Evolutionary conservation across 768 basidiomycete species (phyloP).

Genomic region (Mycena maculata): DNA sequence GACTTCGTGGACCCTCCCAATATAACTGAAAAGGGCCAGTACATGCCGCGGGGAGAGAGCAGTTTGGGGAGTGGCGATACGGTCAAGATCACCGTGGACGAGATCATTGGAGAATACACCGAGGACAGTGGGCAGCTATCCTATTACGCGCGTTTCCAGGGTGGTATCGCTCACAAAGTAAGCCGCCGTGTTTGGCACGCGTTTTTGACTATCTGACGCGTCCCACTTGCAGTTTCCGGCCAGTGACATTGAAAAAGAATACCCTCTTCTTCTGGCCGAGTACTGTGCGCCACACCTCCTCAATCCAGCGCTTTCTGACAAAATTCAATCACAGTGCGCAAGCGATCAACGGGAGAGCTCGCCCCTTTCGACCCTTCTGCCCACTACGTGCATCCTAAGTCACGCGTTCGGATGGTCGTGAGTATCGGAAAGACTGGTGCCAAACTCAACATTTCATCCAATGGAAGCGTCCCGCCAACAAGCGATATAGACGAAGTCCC

Average conservation of each 20-base stretch:
- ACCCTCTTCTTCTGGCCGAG: conserved; percentile 60
- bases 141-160: conserved; percentile 70
- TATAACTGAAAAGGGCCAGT: conserved; percentile 21
- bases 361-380: conserved; percentile 71
- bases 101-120: conserved; percentile 70
- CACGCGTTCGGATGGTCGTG: conserved; percentile 59
- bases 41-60: conserved; percentile 16
- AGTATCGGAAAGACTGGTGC: conserved; percentile 44
- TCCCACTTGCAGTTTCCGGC: conserved; percentile 56
- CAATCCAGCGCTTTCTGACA: conserved; percentile 19
- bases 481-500: conserved; percentile 44
- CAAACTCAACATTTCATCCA: conserved; percentile 40
- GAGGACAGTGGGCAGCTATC: conserved; percentile 53
- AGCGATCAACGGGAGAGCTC: conserved; percentile 57
- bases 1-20: conserved; percentile 14
- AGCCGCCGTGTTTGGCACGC: conserved; percentile 38
- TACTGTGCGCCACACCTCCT: conserved; percentile 60
- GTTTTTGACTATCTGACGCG: conserved; percentile 42
- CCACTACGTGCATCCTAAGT: conserved; percentile 66
- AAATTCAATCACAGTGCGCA: conserved; percentile 53
- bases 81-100: conserved; percentile 44
- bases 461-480: conserved; percentile 39
- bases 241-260: conserved; percentile 48
- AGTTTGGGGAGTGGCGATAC: conserved; percentile 1
- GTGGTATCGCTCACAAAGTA: conserved; percentile 72